These are phyloP conservation scores for Jaenimonas drosophilae DNA, from an alignment of 208 protist species.

Conservation along the genomic window DNA sequence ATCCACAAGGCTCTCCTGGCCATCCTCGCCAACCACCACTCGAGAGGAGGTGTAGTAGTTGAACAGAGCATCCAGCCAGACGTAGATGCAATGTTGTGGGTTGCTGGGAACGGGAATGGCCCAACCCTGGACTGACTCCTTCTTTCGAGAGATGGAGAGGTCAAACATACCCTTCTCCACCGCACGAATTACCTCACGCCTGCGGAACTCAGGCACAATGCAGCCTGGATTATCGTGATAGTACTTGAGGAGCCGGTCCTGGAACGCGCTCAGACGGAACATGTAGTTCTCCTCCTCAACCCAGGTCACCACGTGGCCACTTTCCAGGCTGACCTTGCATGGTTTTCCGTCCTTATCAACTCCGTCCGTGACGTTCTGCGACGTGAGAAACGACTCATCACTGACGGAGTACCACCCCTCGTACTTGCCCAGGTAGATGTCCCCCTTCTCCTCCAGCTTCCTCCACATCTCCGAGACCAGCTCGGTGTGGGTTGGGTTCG, in stretches of 20 bases:
- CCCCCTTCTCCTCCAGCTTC: conserved; percentile 76
- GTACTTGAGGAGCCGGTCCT: conserved; percentile 77
- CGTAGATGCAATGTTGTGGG: conserved; percentile 96
- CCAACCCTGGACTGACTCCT: conserved; percentile 88
- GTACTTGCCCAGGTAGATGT: conserved; percentile 97
- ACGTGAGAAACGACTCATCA: conserved; percentile 95
- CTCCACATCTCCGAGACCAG: conserved; percentile 86
- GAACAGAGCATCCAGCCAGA: conserved; percentile 99
- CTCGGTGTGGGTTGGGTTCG: conserved; percentile 76
- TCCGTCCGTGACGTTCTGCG: conserved; percentile 71
- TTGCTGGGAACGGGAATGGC: conserved; percentile 96
- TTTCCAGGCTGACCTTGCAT: conserved; percentile 90
- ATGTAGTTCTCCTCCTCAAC: conserved; percentile 98
- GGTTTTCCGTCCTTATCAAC: conserved; percentile 85
- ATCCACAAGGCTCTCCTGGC: conserved; percentile 26
- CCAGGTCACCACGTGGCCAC: conserved; percentile 90
- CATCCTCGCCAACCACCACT: conserved; percentile 24
- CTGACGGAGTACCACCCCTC: conserved; percentile 98
- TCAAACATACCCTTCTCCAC: conserved; percentile 89
- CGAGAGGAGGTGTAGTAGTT: conserved; percentile 97
- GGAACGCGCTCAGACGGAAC: conserved; percentile 93
- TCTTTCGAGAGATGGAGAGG: conserved; percentile 94
- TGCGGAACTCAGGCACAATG: conserved; percentile 89
- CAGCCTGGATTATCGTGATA: conserved; percentile 74
- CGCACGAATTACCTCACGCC: conserved; percentile 86